A percentile compares a stretch with the other conserved stretches of the same genome.
Conservation (phyloP, 495 filamentous ascomycete species). For the Penicillium maclennaniae region DNA sequence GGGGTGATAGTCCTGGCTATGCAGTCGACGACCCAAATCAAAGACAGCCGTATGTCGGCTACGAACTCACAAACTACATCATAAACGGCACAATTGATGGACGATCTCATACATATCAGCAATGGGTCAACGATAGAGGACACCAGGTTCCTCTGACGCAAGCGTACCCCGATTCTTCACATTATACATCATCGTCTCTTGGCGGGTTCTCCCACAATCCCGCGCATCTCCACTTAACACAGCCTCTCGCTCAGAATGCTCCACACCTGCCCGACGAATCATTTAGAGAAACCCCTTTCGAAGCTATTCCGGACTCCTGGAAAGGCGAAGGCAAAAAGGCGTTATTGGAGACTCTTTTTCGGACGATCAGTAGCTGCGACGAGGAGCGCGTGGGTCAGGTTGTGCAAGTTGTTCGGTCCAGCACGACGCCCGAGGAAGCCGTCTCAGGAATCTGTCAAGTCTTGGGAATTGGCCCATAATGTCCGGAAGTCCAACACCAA, state of each 20-base stretch:
- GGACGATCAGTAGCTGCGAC: constrained; percentile 32
- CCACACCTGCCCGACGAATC: constrained; percentile 1
- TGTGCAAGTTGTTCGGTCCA: constrained; percentile 28
- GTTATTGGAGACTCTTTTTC: constrained; percentile 27
- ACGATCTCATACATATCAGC: constrained; percentile 3
- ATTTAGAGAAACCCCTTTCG: not conserved
- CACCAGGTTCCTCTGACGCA: constrained; percentile 1
- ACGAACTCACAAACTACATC: not conserved
- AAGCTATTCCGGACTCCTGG: constrained; percentile 19
- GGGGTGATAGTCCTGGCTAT: not conserved
- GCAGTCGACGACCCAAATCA: not conserved
- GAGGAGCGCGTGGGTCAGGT: constrained; percentile 27
- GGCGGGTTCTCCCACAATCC: not conserved
- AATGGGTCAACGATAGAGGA: constrained; percentile 9
- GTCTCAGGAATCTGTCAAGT: constrained; percentile 30
- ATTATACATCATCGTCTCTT: constrained; percentile 9
- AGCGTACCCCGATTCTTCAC: constrained; percentile 3
- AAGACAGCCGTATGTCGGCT: not conserved
- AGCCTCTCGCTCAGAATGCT: not conserved
- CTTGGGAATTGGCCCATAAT: constrained; percentile 18
- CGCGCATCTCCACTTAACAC: not conserved
- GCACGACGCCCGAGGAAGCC: constrained; percentile 32
- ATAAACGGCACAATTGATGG: not conserved
- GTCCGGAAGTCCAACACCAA: not conserved
- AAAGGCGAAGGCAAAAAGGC: constrained; percentile 24